phyloP scores from a whole-genome alignment of 2,329 filamentous ascomycete genomes.

The Botrytis galanthina region DNA sequence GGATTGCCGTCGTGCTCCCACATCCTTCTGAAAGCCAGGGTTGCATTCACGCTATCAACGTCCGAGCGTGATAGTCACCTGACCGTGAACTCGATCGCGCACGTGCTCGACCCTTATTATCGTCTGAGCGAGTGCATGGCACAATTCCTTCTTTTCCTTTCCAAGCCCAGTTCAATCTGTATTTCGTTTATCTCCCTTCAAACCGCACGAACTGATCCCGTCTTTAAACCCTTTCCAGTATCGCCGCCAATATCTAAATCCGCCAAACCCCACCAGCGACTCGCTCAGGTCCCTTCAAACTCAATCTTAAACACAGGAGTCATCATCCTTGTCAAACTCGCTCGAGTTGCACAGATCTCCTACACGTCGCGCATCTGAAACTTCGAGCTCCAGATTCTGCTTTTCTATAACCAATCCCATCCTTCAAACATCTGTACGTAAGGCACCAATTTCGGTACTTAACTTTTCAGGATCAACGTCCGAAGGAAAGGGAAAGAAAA shows the following conservation, averaged over 20 bases:
- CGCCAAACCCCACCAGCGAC: background rate
- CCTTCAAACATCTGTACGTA: background rate
- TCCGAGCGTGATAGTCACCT: background rate
- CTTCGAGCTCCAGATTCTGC: background rate
- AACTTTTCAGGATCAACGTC: background rate
- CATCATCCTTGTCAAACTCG: background rate
- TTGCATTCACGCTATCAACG: background rate
- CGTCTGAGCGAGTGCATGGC: background rate
- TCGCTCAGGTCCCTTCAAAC: background rate
- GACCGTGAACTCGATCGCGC: background rate
- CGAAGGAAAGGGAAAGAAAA: background rate
- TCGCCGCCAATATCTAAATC: background rate
- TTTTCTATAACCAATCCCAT: background rate
- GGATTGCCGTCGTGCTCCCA: background rate
- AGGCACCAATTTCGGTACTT: too few relatives aligned
- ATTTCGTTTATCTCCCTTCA: background rate
- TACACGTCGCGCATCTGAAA: conserved; percentile 4
- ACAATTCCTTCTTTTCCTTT: background rate
- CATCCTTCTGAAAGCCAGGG: background rate
- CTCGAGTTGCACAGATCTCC: background rate
- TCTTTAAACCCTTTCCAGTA: background rate
- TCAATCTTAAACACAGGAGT: conserved; percentile 5
- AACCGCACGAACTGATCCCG: background rate
- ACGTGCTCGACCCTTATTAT: background rate
- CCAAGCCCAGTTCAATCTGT: background rate